Percentiles rank a stretch among this genome's conserved stretches.
These are phyloP conservation scores for Geotrichum australiense DNA, from an alignment of 1,139 yeast genomes.

Conservation along the genomic window DNA sequence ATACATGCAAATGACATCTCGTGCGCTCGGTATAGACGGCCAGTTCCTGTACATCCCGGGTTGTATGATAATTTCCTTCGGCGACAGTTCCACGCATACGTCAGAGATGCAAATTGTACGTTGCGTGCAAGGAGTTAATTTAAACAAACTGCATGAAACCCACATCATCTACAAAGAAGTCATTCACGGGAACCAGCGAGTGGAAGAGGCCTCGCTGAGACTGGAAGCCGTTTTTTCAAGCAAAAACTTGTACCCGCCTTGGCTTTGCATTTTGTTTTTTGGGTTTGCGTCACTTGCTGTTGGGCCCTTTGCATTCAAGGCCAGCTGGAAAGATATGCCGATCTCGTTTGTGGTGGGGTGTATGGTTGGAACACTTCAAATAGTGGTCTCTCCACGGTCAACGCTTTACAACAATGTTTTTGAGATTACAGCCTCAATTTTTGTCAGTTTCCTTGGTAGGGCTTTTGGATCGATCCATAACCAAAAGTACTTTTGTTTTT, in stretches of 20 bases:
- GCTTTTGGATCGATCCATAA: slow-evolving; percentile 72
- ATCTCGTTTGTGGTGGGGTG: slow-evolving; percentile 72
- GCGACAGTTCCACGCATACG: slow-evolving; percentile 87
- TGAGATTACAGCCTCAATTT: slow-evolving; percentile 83
- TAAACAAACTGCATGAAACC: slow-evolving; percentile 71
- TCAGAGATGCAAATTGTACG: slow-evolving; percentile 87
- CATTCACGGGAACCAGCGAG: slow-evolving; percentile 78
- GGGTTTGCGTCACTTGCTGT: slow-evolving; percentile 78
- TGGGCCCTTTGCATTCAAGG: slow-evolving; percentile 83
- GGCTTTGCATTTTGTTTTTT: slow-evolving; percentile 71
- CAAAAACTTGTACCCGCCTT: slow-evolving; percentile 61
- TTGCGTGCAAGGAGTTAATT: slow-evolving; percentile 73
- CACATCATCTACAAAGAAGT: slow-evolving; percentile 82
- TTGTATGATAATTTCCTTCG: slow-evolving; percentile 86
- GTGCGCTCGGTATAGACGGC: slow-evolving; percentile 85
- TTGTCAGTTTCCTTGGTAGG: slow-evolving; percentile 78
- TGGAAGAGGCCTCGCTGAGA: slow-evolving; percentile 72
- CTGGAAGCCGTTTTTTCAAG: slow-evolving; percentile 59
- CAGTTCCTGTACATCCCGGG: slow-evolving; percentile 90
- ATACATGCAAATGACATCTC: slow-evolving; percentile 81
- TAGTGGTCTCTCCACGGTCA: slow-evolving; percentile 74
- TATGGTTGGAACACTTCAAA: slow-evolving; percentile 77
- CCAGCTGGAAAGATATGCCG: slow-evolving; percentile 85
- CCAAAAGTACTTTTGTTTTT: slow-evolving; percentile 58
- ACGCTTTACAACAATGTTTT: slow-evolving; percentile 81